Conservation (phyloP, 345 rosid species). For the Bretschneidera sinensis region DNA sequence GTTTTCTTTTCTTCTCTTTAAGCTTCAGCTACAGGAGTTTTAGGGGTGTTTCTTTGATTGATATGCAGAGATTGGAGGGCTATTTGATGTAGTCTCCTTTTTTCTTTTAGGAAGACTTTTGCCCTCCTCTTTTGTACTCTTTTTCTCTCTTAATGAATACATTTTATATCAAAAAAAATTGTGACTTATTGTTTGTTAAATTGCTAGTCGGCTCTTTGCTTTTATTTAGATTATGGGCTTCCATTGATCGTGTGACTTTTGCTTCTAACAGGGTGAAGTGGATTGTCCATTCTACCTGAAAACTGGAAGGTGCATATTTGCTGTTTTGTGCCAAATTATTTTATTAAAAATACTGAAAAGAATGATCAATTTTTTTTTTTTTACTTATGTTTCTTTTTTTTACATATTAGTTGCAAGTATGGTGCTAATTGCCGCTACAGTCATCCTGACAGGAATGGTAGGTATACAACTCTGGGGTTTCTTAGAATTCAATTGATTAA, state of each 20-base stretch:
- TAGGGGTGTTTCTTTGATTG: no score
- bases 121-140: no score
- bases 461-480: slow-evolving; percentile 7
- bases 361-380: no score
- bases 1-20: no score
- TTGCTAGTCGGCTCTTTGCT: background rate
- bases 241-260: slow-evolving; percentile 7
- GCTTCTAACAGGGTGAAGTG: slow-evolving; percentile 66
- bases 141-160: no score
- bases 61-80: no score
- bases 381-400: slow-evolving; percentile 14
- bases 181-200: background rate
- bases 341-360: no score
- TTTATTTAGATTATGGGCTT: background rate
- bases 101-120: no score
- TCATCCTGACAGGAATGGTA: slow-evolving; percentile 94
- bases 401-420: slow-evolving; percentile 74
- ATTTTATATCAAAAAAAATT: no score
- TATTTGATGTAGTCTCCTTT: no score
- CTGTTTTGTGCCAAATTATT: background rate
- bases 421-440: slow-evolving; percentile 89
- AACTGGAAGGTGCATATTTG: slow-evolving; percentile 74
- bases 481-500: background rate
- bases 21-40: no score
- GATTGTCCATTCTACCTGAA: slow-evolving; percentile 94